Conservation (phyloP, 225 moss, liverwort and hornwort species). For the Bryum argenteum region DNA sequence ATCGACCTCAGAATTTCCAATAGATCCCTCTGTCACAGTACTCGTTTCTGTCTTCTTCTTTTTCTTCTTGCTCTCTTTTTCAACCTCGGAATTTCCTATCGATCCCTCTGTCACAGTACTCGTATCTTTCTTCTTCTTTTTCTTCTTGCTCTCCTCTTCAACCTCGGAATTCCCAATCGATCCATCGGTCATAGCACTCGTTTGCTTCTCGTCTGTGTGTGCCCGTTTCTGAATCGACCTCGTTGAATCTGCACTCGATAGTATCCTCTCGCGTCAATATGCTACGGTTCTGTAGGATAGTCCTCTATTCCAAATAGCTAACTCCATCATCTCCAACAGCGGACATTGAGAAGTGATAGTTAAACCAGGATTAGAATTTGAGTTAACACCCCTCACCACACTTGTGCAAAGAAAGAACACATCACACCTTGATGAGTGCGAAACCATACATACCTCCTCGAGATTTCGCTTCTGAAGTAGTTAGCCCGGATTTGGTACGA, state of each 20-base stretch:
- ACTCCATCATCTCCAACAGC: neutral
- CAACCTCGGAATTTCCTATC: no score
- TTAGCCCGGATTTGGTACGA: constrained; percentile 42
- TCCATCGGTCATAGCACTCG: constrained; percentile 47
- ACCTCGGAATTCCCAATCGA: constrained; percentile 42
- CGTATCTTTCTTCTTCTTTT: constrained; percentile 38
- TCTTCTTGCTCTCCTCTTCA: constrained; percentile 39
- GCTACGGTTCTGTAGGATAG: neutral
- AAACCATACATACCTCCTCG: constrained; percentile 31
- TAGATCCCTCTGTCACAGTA: no score
- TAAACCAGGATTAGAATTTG: neutral
- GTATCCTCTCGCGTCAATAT: constrained; percentile 3
- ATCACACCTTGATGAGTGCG: constrained; percentile 16
- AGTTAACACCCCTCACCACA: neutral
- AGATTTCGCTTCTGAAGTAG: constrained; percentile 44
- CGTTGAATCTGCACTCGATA: constrained; percentile 42
- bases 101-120: no score
- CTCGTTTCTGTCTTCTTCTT: constrained; percentile 33
- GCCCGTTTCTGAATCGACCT: constrained; percentile 41
- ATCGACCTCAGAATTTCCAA: no score
- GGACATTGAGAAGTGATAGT: neutral
- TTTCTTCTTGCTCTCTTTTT: no score
- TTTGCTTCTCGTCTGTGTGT: constrained; percentile 43
- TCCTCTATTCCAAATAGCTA: neutral
- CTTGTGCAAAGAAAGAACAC: neutral